Evolutionary conservation across 2,329 filamentous ascomycete species (phyloP).

Genomic region (Zymoseptoria passerinii): DNA sequence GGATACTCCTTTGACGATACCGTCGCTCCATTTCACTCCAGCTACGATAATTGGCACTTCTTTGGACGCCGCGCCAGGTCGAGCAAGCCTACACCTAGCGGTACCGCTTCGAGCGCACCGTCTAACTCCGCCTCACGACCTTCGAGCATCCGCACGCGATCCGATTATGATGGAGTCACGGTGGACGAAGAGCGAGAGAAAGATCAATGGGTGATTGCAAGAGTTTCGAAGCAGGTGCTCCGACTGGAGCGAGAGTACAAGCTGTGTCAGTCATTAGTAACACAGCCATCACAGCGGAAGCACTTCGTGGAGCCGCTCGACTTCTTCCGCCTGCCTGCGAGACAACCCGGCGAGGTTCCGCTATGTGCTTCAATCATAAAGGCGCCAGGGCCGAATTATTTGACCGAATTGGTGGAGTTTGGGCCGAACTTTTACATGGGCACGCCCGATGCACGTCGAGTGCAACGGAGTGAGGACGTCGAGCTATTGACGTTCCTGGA

Average conservation of each 20-base stretch:
- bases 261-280: constrained; percentile 63
- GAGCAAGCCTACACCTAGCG: constrained; percentile 34
- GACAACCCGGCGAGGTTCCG: constrained; percentile 60
- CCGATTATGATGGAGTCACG: constrained; percentile 19
- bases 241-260: constrained; percentile 83
- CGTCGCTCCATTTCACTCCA: constrained; percentile 39
- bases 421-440: constrained; percentile 51
- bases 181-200: constrained; percentile 23
- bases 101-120: constrained; percentile 15
- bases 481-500: constrained; percentile 69
- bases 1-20: constrained; percentile 32
- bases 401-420: constrained; percentile 63
- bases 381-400: constrained; percentile 63
- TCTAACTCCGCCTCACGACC: constrained; percentile 34
- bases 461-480: constrained; percentile 21
- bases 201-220: constrained; percentile 58
- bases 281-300: constrained; percentile 46
- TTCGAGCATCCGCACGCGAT: constrained; percentile 19
- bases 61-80: constrained; percentile 41
- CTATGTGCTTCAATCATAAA: constrained; percentile 76
- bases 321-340: constrained; percentile 60
- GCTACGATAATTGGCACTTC: constrained; percentile 78
- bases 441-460: constrained; percentile 17
- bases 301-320: constrained; percentile 79
- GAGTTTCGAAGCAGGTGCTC: constrained; percentile 72